Conservation (phyloP, 805 yeast genomes). For the Hanseniaspora jakobsenii region DNA sequence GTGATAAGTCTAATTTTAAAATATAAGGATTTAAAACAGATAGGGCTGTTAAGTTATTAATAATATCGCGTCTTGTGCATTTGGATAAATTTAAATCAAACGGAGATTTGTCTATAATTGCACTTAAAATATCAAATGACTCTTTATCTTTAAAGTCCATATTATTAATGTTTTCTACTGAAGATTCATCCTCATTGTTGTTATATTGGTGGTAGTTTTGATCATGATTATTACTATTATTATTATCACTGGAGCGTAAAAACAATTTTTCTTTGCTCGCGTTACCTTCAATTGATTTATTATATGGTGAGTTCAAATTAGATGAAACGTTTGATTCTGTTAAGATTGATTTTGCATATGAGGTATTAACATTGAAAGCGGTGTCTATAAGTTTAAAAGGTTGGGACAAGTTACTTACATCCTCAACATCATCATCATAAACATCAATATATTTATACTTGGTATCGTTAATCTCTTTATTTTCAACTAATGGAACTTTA, state of each 20-base stretch:
- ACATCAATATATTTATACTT: too few species aligned
- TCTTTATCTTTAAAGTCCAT: background rate
- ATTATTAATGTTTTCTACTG: background rate
- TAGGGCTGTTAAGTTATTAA: slow-evolving; percentile 4
- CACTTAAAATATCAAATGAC: slow-evolving; percentile 6
- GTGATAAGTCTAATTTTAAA: slow-evolving; percentile 5
- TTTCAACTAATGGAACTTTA: too few species aligned
- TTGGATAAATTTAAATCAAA: slow-evolving; percentile 4
- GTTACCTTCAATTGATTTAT: too few species aligned
- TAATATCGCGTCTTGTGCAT: background rate
- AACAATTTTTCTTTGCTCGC: background rate
- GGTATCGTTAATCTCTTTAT: too few species aligned
- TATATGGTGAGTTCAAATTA: too few species aligned
- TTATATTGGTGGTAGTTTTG: background rate
- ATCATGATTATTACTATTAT: too few species aligned
- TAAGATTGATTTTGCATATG: background rate
- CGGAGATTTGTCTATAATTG: slow-evolving; percentile 1
- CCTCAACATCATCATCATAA: background rate
- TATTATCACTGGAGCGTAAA: background rate
- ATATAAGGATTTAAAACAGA: slow-evolving; percentile 11
- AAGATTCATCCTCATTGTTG: background rate
- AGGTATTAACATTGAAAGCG: background rate
- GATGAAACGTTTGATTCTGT: background rate
- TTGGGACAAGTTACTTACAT: slow-evolving; percentile 9
- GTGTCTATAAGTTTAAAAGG: slow-evolving; percentile 4